These are phyloP conservation scores for Xylaria castorea DNA, from an alignment of 495 filamentous ascomycete genomes.

Conservation along the genomic window DNA sequence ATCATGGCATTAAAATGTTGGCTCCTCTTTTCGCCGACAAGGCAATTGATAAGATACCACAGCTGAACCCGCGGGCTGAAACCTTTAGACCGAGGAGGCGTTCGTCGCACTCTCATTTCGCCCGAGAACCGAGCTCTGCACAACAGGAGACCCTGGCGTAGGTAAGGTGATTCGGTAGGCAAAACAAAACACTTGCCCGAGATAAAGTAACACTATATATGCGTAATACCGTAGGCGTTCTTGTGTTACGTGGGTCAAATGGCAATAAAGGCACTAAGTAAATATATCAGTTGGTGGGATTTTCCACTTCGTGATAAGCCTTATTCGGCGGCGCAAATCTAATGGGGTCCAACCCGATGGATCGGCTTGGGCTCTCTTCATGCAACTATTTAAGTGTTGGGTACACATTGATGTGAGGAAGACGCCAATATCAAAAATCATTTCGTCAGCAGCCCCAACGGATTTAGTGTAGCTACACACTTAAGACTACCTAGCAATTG, in stretches of 20 bases:
- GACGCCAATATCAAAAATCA: not conserved
- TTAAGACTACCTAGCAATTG: not conserved
- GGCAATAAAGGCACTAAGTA: not conserved
- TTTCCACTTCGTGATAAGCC: conserved; percentile 17
- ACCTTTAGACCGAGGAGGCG: conserved; percentile 13
- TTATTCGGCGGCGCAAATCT: not conserved
- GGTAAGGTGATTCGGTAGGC: not conserved
- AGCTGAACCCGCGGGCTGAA: conserved; percentile 18
- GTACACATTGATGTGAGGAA: not conserved
- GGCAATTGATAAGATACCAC: not conserved
- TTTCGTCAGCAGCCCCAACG: conserved; percentile 1
- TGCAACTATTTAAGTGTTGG: not conserved
- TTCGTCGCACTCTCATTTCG: conserved; percentile 6
- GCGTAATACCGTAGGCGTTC: not conserved
- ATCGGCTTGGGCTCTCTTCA: conserved; percentile 12
- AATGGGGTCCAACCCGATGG: not conserved
- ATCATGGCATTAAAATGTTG: conserved; percentile 6
- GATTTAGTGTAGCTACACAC: not conserved
- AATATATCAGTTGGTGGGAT: not conserved
- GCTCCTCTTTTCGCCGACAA: not conserved
- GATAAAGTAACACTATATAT: not conserved
- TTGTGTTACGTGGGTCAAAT: not conserved
- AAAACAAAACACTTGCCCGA: not conserved
- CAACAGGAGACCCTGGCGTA: conserved; percentile 1
- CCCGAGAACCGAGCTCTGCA: conserved; percentile 2